Evolutionary conservation across 441 rosid genomes (phyloP), one percentile per base, ranked within the genome.

Genomic region (Brassica hybrid): DNA sequence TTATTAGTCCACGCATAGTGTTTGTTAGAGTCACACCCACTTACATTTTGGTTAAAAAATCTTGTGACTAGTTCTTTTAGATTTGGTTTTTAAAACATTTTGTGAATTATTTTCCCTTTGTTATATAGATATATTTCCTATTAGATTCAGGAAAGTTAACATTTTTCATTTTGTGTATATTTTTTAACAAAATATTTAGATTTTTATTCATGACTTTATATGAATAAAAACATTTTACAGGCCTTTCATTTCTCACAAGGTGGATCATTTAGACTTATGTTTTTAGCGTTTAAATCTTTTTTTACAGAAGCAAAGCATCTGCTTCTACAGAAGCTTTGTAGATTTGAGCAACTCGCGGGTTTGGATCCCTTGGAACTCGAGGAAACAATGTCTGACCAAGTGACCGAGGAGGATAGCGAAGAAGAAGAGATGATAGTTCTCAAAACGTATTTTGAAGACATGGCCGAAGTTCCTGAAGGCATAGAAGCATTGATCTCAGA

Each of bases 321-420:
- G 54, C 86, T 92, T 36, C 76, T 94, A 79, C 86, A 86, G 21
- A 94, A 89, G 85, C 97, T 94, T 25, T 79, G 88, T n/a, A 86
- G 93, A 80, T 91, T 94, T 7, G 97, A 94, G 86, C 88, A 82
- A 67, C 84, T 94, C 0, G 93, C 94, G 0, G 89, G 84, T 72
- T 74, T 94, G 71, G 95, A 92, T 74, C n/a, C n/a, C n/a, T n/a
- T n/a, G n/a, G n/a, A n/a, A 11, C 96, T 97, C 0, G 97, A 92
- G 86, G 85, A 87, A 74, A 78, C 83, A 83, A 87, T 92, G 84
- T 67, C 85, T 58, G 95, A 85, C 16, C 83, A 80, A 0, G 85
- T 85, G 34, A 25, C 7, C 16, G 84, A 80, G 1, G 85, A 80
- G 0, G 86, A 87, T 0, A n/a, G 11, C 6, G 69, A 57, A 48